Evolutionary conservation across 2,329 filamentous ascomycete genomes (phyloP), one percentile per base, ranked within the genome.

Genomic region (Canariomyces notabilis): DNA sequence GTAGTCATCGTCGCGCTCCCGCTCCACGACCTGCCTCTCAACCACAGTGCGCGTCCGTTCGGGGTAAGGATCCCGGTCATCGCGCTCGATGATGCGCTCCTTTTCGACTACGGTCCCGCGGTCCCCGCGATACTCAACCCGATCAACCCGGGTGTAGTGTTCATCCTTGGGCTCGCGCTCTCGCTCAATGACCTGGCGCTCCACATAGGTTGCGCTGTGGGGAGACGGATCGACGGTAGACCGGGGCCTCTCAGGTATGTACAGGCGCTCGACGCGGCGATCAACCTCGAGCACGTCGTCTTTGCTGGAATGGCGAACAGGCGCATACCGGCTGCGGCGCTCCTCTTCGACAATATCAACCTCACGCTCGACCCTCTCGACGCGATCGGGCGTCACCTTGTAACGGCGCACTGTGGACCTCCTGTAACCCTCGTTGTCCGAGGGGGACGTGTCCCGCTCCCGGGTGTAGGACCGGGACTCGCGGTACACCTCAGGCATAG

Each of bases 331-430:
- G 41, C 68, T 71, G 58, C 71, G 70, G 42, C 64, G 62, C 40
- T 72, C 70, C 50, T 75, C 70, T 37, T 75, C 72, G 47, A 70
- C 49, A 31, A 59, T 59, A 36, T 73, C 70, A 41, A 71, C 50
- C 36, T 60, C 59, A 43, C 56, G 63, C 29, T 64, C 64, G 46
- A 67, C 64, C 7, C 64, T 66, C 49, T 72, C 71, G 38, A 64
- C 61, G 42, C 67, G 66, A 42, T 59, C 63, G 9, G 69, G 66
- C 7, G 63, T 61, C 21, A 77, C 72, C 59, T 77, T 77, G 66
- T 77, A 77, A 45, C 74, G 70, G 50, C 70, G 72, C 44, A 77
- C 67, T n/a, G 71, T 75, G 5, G 72, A 70, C 49, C 63, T 67
- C 56, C 65, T 67, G 61, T 70, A 71, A 19, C 58, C 56, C 23